Evolutionary conservation across 352 stramenopile species (phyloP), one percentile per base, ranked within the genome.

Genomic region (Phytophthora meadii): DNA sequence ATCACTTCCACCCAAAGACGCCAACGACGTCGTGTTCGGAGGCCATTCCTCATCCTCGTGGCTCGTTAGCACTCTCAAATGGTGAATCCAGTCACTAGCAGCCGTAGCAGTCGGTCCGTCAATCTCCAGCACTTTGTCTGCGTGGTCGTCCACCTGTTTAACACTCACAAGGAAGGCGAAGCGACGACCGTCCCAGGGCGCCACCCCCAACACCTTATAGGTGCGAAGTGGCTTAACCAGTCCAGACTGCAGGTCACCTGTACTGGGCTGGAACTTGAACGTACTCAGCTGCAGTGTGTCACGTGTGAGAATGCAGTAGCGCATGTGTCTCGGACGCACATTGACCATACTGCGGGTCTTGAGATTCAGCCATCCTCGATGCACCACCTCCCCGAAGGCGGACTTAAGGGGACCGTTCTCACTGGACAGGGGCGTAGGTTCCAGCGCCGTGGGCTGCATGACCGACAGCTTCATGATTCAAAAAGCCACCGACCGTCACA

Each of bases 301-400:
- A 6, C 77, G 65, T 42, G 75, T 74, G n/a, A 95, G 71, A 28
- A 95, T 88, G 68, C 83, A 93, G 77, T 93, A 95, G 71, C 87
- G 87, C 77, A 90, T 86, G 72, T 95, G 87, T 47, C 87, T 76
- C 49, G 87, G 87, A 4, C 87, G 79, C 51, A 95, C 81, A 58
- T 95, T 95, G 46, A 95, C 85, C 76, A 93, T 90, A 48, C 81
- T 91, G 55, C 86, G 87, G 34, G 84, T 95, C 77, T 95, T 95
- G 65, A 95, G 82, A 57, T 93, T 91, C 22, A 95, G 74, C 87
- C 87, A 95, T 3, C 87, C 87, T 51, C 84, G 85, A 60, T 90
- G 76, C 44, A 93, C 73, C 49, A 95, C 75, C 74, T 92, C 82
- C 37, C 83, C 84, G 24, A 90, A 88, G 17, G 74, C 74, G 34